phyloP scores from a whole-genome alignment of 2,329 filamentous ascomycete genomes.

The Arthrobotrys conoides region DNA sequence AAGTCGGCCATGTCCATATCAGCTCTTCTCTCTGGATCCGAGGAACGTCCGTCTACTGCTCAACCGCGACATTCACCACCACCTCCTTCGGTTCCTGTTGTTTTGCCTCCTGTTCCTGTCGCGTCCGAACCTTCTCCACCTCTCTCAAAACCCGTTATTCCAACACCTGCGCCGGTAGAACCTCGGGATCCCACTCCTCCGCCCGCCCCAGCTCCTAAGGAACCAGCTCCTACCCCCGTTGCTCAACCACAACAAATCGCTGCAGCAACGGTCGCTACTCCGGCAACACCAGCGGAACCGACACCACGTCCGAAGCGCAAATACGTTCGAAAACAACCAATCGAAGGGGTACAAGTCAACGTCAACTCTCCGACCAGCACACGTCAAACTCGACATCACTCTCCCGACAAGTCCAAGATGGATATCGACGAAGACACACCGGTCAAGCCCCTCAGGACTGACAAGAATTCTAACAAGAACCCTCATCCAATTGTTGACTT shows the following conservation, averaged over 20 bases:
- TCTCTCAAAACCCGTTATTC: constrained; percentile 8
- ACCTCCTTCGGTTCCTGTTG: constrained; percentile 21
- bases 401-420: constrained; percentile 50
- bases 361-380: constrained; percentile 38
- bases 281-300: constrained; percentile 45
- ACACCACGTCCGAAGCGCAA: constrained; percentile 55
- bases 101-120: constrained; percentile 27
- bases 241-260: constrained; percentile 30
- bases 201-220: constrained; percentile 23
- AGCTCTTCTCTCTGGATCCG: constrained; percentile 43
- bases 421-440: constrained; percentile 57
- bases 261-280: constrained; percentile 25
- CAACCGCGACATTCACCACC: constrained; percentile 48
- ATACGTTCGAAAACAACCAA: constrained; percentile 45
- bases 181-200: constrained; percentile 33
- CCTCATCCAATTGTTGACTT: constrained; percentile 52
- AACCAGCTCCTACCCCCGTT: constrained; percentile 36
- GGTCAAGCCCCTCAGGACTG: constrained; percentile 40
- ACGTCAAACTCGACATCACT: constrained; percentile 52
- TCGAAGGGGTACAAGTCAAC: constrained; percentile 42
- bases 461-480: constrained; percentile 44
- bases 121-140: constrained; percentile 49
- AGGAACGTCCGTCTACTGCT: constrained; percentile 44
- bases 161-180: constrained; percentile 30
- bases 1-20: constrained; percentile 60